These are phyloP conservation scores for Tardiomyces depauwii DNA, from an alignment of 1,139 yeast species.

Conservation along the genomic window DNA sequence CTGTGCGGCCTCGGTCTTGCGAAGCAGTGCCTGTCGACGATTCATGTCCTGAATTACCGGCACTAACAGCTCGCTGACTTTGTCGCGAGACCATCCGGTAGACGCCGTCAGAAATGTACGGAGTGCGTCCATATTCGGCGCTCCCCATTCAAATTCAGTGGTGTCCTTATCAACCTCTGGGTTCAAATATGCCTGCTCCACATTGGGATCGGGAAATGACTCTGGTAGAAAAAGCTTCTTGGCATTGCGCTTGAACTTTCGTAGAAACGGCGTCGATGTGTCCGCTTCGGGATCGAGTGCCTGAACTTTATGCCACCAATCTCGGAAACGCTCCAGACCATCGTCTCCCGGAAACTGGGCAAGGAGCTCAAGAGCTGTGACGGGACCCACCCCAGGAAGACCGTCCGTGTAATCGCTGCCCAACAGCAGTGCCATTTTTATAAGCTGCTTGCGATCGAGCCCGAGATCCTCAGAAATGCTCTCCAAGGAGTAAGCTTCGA, in stretches of 20 bases:
- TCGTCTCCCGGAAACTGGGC: slow-evolving; percentile 59
- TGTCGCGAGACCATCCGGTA: slow-evolving; percentile 73
- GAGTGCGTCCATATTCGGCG: slow-evolving; percentile 72
- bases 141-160: slow-evolving; percentile 81
- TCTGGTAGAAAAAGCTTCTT: slow-evolving; percentile 54
- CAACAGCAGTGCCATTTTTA: slow-evolving; percentile 67
- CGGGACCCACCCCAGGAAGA: slow-evolving; percentile 85
- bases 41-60: slow-evolving; percentile 81
- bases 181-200: slow-evolving; percentile 57
- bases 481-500: slow-evolving; percentile 62
- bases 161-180: slow-evolving; percentile 81
- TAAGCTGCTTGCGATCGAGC: slow-evolving; percentile 47
- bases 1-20: slow-evolving; percentile 9
- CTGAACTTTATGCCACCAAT: slow-evolving; percentile 47
- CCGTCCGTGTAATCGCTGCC: slow-evolving; percentile 97
- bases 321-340: slow-evolving; percentile 31
- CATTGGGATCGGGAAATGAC: slow-evolving; percentile 59
- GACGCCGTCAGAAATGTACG: slow-evolving; percentile 55
- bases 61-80: slow-evolving; percentile 75
- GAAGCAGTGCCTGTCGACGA: slow-evolving; percentile 29
- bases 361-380: slow-evolving; percentile 80
- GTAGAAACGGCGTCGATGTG: slow-evolving; percentile 19
- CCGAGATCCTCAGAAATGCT: slow-evolving; percentile 60
- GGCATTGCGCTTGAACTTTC: slow-evolving; percentile 41
- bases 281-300: slow-evolving; percentile 18